phyloP scores from a whole-genome alignment of 306 rosid genomes.

The Trifolium pratense region DNA sequence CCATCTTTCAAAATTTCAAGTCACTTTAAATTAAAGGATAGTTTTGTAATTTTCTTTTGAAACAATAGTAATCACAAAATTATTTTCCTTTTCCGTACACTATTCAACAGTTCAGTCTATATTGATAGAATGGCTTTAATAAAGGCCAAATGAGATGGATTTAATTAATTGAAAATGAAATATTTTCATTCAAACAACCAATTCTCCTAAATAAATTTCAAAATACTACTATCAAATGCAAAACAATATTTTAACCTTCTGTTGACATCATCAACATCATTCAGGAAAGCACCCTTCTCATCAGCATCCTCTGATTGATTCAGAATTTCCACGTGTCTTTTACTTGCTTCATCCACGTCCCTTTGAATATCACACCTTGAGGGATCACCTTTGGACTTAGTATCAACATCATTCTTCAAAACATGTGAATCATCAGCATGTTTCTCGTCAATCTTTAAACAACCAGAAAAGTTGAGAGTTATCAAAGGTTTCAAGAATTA shows the following conservation, averaged over 20 bases:
- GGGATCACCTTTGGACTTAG: conserved; percentile 47
- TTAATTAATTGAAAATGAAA: background rate
- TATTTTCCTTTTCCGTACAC: too few species aligned
- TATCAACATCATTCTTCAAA: background rate
- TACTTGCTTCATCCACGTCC: conserved; percentile 28
- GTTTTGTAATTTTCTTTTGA: too few species aligned
- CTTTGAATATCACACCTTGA: conserved; percentile 44
- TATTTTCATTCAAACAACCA: background rate
- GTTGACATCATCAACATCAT: background rate
- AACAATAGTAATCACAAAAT: background rate
- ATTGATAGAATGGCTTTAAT: background rate
- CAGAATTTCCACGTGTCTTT: too few species aligned
- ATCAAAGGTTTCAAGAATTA: too few species aligned
- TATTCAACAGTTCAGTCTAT: too few species aligned
- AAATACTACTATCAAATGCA: background rate
- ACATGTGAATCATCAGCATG: too few species aligned
- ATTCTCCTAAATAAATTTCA: background rate
- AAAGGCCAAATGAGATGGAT: background rate
- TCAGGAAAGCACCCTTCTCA: background rate
- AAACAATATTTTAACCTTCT: background rate
- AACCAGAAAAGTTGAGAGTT: conserved; percentile 52
- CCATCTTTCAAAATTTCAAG: too few species aligned
- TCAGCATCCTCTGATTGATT: background rate
- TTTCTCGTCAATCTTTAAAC: conserved; percentile 37
- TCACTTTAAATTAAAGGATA: too few species aligned